Base-by-base conservation (phyloP, 345 rosid species). In the Arabis alpina region DNA sequence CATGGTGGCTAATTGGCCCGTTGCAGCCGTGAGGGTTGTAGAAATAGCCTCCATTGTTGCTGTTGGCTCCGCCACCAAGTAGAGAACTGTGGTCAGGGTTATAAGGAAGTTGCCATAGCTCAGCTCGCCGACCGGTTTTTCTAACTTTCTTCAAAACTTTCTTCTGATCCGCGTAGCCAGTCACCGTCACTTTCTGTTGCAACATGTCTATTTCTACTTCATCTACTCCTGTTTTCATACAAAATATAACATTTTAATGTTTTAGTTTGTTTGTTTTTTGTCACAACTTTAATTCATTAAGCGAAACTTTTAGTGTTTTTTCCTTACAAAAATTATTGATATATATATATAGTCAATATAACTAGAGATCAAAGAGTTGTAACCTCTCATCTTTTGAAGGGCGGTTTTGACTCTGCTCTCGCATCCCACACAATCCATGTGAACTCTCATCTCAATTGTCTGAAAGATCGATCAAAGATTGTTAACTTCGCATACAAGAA, bases 361-460 rank as follows among this genome's bases (percentile, higher is more conserved):
- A n/a, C 8, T 19, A 28, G 27, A 34, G 54, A 61, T 69, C 5
- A 42, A 66, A 5, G 7, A 61, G 36, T 24, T 24, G 16, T 42
- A 61, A 90, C 98, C 93, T 93, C 88, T 83, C 41, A 83, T 75
- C 52, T 85, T 90, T 27, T 83, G 79, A 50, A 93, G 95, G 7
- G 87, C 69, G 57, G 14, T 61, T 76, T 76, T 87, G 8, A 88
- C 93, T 76, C 80, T 84, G 76, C 84, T 83, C 62, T 93, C 87
- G 75, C 97, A 90, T 54, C 98, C 97, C 16, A 70, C 84, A 65
- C 97, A 93, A 51, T 90, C 98, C 77, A 90, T 93, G 54, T 92
- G 88, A 55, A 90, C 98, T 80, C 93, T 80, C 92, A 90, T 84
- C 76, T 93, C 95, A 50, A 71, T 82, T 45, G 86, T 85, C 90